Evolutionary conservation across 257 asterid species (phyloP).

Genomic region (Fraxinus pennsylvanica): DNA sequence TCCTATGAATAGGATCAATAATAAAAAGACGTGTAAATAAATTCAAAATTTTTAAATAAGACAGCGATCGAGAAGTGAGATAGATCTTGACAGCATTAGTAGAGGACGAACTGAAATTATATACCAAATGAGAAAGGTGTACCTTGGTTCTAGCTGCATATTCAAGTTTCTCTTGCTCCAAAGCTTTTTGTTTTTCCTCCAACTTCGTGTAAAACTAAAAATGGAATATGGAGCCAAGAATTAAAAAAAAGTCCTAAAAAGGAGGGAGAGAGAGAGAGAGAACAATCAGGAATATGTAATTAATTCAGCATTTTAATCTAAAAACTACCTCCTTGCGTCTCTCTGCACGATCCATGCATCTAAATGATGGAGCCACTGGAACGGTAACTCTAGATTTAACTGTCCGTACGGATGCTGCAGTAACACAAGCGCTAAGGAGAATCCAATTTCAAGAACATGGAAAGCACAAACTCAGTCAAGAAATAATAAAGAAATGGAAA

Average conservation of each 20-base stretch:
- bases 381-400: constrained; percentile 71
- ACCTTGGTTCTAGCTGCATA: constrained; percentile 75
- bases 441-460: background rate
- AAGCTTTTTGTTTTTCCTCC: constrained; percentile 82
- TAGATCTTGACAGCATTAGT: background rate
- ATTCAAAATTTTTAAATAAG: background rate
- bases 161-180: constrained; percentile 79
- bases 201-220: constrained; percentile 68
- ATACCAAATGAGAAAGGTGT: background rate
- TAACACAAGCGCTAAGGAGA: constrained; percentile 45
- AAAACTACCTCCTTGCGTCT: constrained; percentile 73
- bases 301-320: constrained; percentile 16
- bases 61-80: background rate
- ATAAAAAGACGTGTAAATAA: background rate
- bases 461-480: background rate
- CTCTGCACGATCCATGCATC: constrained; percentile 58
- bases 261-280: background rate
- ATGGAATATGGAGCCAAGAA: background rate
- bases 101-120: background rate
- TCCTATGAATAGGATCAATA: constrained; percentile 54
- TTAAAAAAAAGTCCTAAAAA: constrained; percentile 4
- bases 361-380: constrained; percentile 71
- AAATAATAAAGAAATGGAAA: background rate
- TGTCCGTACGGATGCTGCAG: constrained; percentile 81
- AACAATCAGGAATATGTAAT: background rate